These are phyloP conservation scores for Penicillium psychrofluorescens DNA, from an alignment of 495 filamentous ascomycete species.

Conservation along the genomic window DNA sequence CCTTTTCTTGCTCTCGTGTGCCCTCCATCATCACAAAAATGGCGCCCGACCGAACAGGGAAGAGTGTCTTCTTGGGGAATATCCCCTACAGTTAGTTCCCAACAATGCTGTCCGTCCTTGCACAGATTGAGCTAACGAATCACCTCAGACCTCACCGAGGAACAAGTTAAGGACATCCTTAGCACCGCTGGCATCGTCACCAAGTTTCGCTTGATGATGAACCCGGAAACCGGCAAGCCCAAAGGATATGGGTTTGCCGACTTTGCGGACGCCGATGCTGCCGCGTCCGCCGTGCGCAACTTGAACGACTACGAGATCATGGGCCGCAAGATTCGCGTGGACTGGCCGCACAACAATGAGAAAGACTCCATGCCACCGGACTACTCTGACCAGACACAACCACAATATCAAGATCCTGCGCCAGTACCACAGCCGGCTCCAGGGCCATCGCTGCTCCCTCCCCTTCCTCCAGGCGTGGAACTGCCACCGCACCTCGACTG, in stretches of 20 bases:
- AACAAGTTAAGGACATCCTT: slow-evolving; percentile 88
- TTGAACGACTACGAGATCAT: slow-evolving; percentile 94
- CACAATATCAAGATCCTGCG: slow-evolving; percentile 12
- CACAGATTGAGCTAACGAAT: slow-evolving; percentile 5
- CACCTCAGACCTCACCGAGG: slow-evolving; percentile 74
- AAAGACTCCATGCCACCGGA: slow-evolving; percentile 59
- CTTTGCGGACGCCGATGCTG: slow-evolving; percentile 82
- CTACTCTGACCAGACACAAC: slow-evolving; percentile 32
- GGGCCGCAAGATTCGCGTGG: slow-evolving; percentile 88
- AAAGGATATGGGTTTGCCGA: slow-evolving; percentile 97
- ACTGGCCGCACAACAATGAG: slow-evolving; percentile 87
- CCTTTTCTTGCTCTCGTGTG: background rate
- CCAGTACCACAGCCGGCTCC: slow-evolving; percentile 16
- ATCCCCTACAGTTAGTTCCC: slow-evolving; percentile 56
- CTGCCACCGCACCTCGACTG: slow-evolving; percentile 72
- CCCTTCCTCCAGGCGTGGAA: slow-evolving; percentile 77
- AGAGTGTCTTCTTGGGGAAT: slow-evolving; percentile 78
- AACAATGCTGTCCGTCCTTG: background rate
- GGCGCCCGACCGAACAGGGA: slow-evolving; percentile 49
- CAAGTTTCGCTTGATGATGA: slow-evolving; percentile 92
- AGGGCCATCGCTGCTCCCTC: slow-evolving; percentile 51
- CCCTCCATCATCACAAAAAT: slow-evolving; percentile 24
- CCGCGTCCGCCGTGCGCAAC: slow-evolving; percentile 90
- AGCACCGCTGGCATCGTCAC: slow-evolving; percentile 78
- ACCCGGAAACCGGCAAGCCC: slow-evolving; percentile 87